Evolutionary conservation across 768 basidiomycete genomes (phyloP), one percentile per base, ranked within the genome.

Genomic region (Lepiota venenata): DNA sequence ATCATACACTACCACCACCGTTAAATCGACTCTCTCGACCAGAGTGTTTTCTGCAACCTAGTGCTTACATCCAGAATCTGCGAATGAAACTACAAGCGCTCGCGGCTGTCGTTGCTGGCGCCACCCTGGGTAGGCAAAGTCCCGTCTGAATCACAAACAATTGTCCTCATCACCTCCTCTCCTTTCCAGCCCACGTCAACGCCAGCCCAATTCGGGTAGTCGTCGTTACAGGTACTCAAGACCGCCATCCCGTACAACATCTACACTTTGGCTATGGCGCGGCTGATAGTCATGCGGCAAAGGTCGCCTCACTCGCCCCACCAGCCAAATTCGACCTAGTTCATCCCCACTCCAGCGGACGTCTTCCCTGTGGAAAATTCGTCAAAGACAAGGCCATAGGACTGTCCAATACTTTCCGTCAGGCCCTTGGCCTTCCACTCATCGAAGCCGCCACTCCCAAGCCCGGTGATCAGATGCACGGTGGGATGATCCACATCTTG

Each of bases 191-290:
- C 60, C 71, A 78, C 58, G 81, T 75, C 47, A 62, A 66, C 45
- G 79, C 82, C 38, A 74, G 71, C 56, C 82, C 84, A 44, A 65
- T 85, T 56, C 71, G 79, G 18, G 69, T 84, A 39, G 59, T 82
- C 15, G 65, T 71, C n/a, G 59, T 70, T 12, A 60, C 64, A 1
- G 63, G 58, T 49, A 52, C 36, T 50, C 50, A 56, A 48, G 16
- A 51, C 36, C n/a, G n/a, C n/a, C 29, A 12, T 45, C 43, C 2
- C 40, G 53, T 12, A 22, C 16, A 40, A 29, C 39, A 47, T 15
- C 20, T 61, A 22, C 64, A 62, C 39, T 64, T 64, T 40, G 65
- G 67, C 18, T 63, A 66, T 53, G 49, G 63, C 7, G 32, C 50
- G 5, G 22, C 43, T 18, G 42, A 52, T 43, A 37, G 47, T 38